phyloP scores from a whole-genome alignment of 306 rosid species.

The Rosa chinensis region DNA sequence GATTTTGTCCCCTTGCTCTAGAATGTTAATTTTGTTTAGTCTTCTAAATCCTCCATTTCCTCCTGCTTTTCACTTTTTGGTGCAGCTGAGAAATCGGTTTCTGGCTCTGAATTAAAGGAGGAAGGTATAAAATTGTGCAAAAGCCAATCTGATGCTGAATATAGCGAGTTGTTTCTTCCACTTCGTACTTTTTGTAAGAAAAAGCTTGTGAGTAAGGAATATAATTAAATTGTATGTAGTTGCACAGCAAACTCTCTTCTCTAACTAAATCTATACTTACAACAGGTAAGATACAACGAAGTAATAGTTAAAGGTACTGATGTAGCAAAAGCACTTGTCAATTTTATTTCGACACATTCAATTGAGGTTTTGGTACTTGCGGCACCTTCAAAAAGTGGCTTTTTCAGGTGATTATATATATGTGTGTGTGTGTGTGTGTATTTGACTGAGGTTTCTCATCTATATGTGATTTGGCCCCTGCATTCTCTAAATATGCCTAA shows the following conservation, averaged over 20 bases:
- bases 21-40: neutral
- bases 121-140: slow-evolving; percentile 43
- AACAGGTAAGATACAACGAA: slow-evolving; percentile 70
- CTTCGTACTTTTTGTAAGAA: slow-evolving; percentile 75
- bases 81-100: slow-evolving; percentile 42
- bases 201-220: slow-evolving; percentile 44
- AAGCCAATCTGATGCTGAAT: slow-evolving; percentile 52
- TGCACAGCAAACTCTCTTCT: neutral
- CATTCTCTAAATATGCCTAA: too few relatives aligned
- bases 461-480: neutral
- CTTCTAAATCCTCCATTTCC: neutral
- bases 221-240: neutral
- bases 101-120: slow-evolving; percentile 37
- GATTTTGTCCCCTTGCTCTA: neutral
- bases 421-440: too few relatives aligned
- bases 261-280: neutral
- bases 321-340: slow-evolving; percentile 52
- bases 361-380: slow-evolving; percentile 72
- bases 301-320: slow-evolving; percentile 58
- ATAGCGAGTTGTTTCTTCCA: slow-evolving; percentile 64
- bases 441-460: neutral
- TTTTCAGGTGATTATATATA: slow-evolving; percentile 49
- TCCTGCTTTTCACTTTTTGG: slow-evolving; percentile 7
- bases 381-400: slow-evolving; percentile 50
- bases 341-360: slow-evolving; percentile 31